phyloP scores from a whole-genome alignment of 176 grass and related monocot genomes.

The Tillandsia fasciculata region DNA sequence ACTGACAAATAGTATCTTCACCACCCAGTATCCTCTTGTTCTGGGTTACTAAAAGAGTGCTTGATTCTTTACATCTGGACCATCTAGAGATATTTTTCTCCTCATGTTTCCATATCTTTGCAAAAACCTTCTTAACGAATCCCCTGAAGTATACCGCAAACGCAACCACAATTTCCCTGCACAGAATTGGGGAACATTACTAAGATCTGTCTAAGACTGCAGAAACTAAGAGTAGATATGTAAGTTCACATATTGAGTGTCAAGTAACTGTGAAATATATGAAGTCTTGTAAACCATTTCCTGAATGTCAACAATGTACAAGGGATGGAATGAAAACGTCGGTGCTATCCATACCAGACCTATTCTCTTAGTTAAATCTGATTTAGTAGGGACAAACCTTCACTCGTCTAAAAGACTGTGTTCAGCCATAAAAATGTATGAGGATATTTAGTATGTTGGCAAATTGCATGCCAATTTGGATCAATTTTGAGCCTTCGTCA shows the following conservation, averaged over 20 bases:
- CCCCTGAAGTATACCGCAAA: conserved; percentile 92
- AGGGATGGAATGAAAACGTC: background rate
- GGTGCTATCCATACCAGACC: too few species aligned
- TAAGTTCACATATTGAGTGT: background rate
- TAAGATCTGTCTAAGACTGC: conserved; percentile 7
- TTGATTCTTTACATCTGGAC: conserved; percentile 64
- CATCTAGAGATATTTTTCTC: conserved; percentile 45
- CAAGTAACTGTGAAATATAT: background rate
- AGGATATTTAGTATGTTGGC: too few species aligned
- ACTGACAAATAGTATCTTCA: conserved; percentile 29
- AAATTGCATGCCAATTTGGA: too few species aligned
- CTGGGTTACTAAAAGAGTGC: conserved; percentile 41
- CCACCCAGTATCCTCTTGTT: conserved; percentile 46
- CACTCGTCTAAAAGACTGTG: too few species aligned
- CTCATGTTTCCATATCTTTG: conserved; percentile 60
- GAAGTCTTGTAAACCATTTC: background rate
- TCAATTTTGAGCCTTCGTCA: too few species aligned
- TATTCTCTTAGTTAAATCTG: too few species aligned
- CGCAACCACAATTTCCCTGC: conserved; percentile 86
- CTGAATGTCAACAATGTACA: background rate
- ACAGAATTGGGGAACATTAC: conserved; percentile 29
- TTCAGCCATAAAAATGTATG: too few species aligned
- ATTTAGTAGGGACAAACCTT: too few species aligned
- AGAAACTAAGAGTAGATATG: background rate
- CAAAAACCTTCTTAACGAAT: conserved; percentile 65